These are phyloP conservation scores for Ciborinia camelliae DNA, from an alignment of 2,329 filamentous ascomycete genomes.

Conservation along the genomic window DNA sequence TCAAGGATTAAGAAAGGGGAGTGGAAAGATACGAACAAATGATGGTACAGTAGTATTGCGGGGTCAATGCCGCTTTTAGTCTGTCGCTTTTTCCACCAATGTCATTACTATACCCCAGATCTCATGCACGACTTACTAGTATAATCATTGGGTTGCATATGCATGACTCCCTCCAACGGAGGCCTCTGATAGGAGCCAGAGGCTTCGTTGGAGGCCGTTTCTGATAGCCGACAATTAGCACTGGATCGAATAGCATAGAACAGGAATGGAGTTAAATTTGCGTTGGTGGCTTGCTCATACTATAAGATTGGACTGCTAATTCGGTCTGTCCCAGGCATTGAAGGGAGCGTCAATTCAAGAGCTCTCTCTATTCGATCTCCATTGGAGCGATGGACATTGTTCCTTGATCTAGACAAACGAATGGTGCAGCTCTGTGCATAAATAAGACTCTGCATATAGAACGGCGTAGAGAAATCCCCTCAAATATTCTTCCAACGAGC, in stretches of 20 bases:
- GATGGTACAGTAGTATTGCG: constrained; percentile 19
- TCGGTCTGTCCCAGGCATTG: not conserved
- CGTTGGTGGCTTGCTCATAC: not conserved
- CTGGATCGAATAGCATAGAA: not conserved
- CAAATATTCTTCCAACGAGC: not conserved
- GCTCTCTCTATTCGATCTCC: not conserved
- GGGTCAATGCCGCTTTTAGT: constrained; percentile 21
- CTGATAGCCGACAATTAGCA: too few species aligned
- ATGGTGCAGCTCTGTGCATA: not conserved
- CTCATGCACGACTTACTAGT: not conserved
- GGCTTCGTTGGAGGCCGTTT: too few species aligned
- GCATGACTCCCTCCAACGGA: too few species aligned
- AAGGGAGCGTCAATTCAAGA: not conserved
- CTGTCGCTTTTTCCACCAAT: not conserved
- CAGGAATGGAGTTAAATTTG: not conserved
- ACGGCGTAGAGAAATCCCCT: too few species aligned
- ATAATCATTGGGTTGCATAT: too few species aligned
- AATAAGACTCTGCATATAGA: not conserved
- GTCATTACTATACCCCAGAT: not conserved
- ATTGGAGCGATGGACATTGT: not conserved
- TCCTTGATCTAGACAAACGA: not conserved
- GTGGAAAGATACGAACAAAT: not conserved
- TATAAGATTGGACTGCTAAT: not conserved
- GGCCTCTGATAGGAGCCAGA: too few species aligned
- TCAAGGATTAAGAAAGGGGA: not conserved